phyloP scores from a whole-genome alignment of 495 filamentous ascomycete genomes.

The Cenococcum geophilum region DNA sequence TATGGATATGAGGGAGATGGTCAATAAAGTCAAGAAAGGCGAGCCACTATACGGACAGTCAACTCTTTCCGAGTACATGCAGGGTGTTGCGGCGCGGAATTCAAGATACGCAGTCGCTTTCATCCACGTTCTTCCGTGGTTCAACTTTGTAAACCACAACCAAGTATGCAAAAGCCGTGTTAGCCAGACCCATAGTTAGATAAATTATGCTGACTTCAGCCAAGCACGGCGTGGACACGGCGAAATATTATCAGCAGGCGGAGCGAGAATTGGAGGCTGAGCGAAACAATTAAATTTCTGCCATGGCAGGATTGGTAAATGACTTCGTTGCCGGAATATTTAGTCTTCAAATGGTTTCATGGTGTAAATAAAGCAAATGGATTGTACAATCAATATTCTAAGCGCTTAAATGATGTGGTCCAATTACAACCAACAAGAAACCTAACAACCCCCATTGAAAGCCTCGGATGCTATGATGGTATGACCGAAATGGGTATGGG shows the following conservation, averaged over 20 bases:
- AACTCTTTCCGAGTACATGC: slow-evolving; percentile 72
- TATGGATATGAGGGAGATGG: slow-evolving; percentile 98
- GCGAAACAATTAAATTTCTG: slow-evolving; percentile 13
- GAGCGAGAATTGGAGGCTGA: slow-evolving; percentile 88
- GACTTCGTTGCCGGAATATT: not conserved
- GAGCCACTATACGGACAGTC: slow-evolving; percentile 86
- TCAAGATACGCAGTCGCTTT: slow-evolving; percentile 83
- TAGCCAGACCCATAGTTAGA: not conserved
- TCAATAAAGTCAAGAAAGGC: slow-evolving; percentile 83
- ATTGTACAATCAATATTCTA: not conserved
- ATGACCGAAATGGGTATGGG: not conserved
- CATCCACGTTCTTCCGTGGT: slow-evolving; percentile 80
- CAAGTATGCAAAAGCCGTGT: slow-evolving; percentile 46
- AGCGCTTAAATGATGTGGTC: not conserved
- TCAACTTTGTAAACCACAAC: slow-evolving; percentile 95
- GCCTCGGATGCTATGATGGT: not conserved
- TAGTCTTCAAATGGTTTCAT: not conserved
- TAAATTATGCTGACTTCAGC: slow-evolving; percentile 38
- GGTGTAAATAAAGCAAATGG: not conserved
- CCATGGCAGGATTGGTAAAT: not conserved
- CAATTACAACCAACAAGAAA: not conserved
- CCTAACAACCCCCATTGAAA: not conserved
- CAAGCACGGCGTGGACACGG: slow-evolving; percentile 85
- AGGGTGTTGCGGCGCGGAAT: slow-evolving; percentile 88
- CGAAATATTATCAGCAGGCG: slow-evolving; percentile 96